Evolutionary conservation across 2,329 filamentous ascomycete genomes (phyloP), one percentile per base, ranked within the genome.

Genomic region (Aureobasidium musti): DNA sequence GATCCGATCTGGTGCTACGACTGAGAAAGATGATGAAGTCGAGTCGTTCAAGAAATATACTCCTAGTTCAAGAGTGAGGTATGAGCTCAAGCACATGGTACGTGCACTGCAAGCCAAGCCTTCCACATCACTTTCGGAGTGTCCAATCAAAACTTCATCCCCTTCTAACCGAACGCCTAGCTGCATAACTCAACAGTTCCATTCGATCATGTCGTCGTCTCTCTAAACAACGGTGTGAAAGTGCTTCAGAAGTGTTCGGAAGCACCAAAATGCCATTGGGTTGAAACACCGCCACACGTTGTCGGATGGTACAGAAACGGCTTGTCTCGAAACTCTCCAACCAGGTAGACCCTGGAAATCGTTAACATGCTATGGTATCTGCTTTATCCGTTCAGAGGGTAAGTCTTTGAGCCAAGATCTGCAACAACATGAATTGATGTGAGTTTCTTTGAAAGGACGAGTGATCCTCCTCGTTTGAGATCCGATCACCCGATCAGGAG

Each of bases 351-450:
- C 49, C 49, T 64, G 37, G 35, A 64, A 35, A 45, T 39, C 59
- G n/a, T 19, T n/a, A 67, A 41, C 17, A 78, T 78, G 76, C 70
- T 77, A 33, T 78, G 76, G 76, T 77, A 76, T 67, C 79, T 92
- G 61, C 80, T 92, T 71, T 92, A 90, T 80, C 89, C 89, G 74
- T 82, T 92, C 71, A 84, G 90, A 84, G 89, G 90, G 89, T 91
- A 79, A 77, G 88, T 84, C 52, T 52, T 21, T 26, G 35, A 26
- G 50, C 52, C 21, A 56, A 28, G 21, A 50, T 41, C n/a, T 3
- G 37, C 23, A 19, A 45, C 33, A 52, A 45, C 63, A 30, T 61
- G 49, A 63, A 47, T 63, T 41, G 28, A 63, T 41, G 26, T 14
- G 35, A 30, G 19, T 47, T 45, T 52, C 5, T 8, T 28, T 23